Percentiles rank a stretch among this genome's conserved stretches.
These are phyloP conservation scores for Trichomonas tenax DNA, from an alignment of 208 protist genomes.

Conservation along the genomic window DNA sequence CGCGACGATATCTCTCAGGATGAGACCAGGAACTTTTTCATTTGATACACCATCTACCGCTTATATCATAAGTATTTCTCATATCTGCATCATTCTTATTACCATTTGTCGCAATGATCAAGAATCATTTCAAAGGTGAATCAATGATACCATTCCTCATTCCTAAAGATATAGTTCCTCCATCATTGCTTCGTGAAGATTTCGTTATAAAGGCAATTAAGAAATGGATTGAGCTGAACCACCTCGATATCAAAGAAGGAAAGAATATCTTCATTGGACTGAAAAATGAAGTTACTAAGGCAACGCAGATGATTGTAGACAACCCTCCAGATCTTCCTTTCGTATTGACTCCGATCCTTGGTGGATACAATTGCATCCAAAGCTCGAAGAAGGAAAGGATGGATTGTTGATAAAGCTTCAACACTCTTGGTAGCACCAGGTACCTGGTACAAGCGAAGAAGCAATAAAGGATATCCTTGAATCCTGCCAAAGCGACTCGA, in stretches of 20 bases:
- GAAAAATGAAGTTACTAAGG: background rate
- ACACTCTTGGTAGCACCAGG: no score
- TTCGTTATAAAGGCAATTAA: background rate
- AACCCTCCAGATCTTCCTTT: background rate
- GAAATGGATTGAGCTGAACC: background rate
- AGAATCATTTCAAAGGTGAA: no score
- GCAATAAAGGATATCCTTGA: background rate
- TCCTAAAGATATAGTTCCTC: background rate
- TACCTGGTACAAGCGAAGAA: background rate
- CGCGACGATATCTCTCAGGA: no score
- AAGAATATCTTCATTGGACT: background rate
- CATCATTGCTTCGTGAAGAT: background rate
- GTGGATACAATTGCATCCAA: no score
- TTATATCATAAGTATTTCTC: no score
- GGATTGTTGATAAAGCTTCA: no score
- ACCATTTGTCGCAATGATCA: no score
- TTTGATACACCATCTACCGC: no score
- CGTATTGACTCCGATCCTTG: no score
- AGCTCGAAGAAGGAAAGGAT: no score
- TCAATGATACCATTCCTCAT: background rate
- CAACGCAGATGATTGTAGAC: background rate
- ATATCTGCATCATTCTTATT: no score
- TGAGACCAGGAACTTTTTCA: no score
- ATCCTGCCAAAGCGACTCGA: background rate
- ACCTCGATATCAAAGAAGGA: background rate